Percentiles rank a stretch among this genome's conserved stretches.
Evolutionary conservation across 345 rosid genomes (phyloP).

Genomic region (Ailanthus altissimus): DNA sequence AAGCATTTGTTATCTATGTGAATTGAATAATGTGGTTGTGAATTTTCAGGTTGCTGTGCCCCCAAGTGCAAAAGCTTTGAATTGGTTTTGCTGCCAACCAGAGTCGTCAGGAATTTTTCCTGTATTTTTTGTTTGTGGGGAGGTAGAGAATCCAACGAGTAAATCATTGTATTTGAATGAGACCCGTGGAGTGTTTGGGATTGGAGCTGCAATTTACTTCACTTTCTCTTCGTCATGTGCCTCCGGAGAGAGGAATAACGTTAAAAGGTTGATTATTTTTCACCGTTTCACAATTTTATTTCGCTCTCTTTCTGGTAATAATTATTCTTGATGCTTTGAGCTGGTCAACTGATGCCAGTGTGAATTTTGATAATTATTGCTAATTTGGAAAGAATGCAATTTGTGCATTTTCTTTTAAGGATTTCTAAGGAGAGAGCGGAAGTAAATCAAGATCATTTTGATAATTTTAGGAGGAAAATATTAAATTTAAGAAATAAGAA

Average conservation of each 20-base stretch:
- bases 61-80: slow-evolving; percentile 81
- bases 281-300: neutral
- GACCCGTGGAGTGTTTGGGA: slow-evolving; percentile 71
- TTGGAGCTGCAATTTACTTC: slow-evolving; percentile 79
- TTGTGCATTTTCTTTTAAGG: neutral
- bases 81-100: slow-evolving; percentile 81
- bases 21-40: neutral
- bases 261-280: slow-evolving; percentile 49
- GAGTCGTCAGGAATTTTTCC: slow-evolving; percentile 59
- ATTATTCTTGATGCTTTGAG: neutral
- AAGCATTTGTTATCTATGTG: neutral
- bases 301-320: neutral
- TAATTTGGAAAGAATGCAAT: neutral
- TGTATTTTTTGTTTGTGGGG: slow-evolving; percentile 77
- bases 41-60: slow-evolving; percentile 76
- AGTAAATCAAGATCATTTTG: neutral
- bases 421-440: neutral
- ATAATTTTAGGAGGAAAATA: neutral
- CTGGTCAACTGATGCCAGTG: neutral
- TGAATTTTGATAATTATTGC: neutral
- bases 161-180: slow-evolving; percentile 56
- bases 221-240: slow-evolving; percentile 35
- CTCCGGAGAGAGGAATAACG: slow-evolving; percentile 28
- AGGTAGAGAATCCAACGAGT: slow-evolving; percentile 41
- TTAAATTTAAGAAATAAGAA: neutral